phyloP scores from a whole-genome alignment of 805 yeast species.

The Ogataea paraovalis region DNA sequence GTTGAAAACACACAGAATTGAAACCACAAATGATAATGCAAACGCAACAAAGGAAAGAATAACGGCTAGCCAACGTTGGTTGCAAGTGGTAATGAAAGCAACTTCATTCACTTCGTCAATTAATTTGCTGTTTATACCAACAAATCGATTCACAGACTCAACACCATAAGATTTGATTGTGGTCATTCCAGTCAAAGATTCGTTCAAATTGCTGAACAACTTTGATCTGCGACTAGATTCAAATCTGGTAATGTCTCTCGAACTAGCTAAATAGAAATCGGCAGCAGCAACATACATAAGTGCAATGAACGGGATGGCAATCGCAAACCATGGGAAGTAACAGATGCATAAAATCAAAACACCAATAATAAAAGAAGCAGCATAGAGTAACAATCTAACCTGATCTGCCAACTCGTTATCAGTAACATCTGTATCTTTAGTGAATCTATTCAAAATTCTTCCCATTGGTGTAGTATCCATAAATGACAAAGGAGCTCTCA shows the following conservation, averaged over 20 bases:
- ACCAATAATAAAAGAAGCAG: slow-evolving; percentile 35
- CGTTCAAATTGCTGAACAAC: slow-evolving; percentile 47
- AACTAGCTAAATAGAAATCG: slow-evolving; percentile 45
- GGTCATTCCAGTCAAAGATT: slow-evolving; percentile 43
- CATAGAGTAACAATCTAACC: slow-evolving; percentile 53
- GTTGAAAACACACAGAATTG: slow-evolving; percentile 41
- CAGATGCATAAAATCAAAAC: slow-evolving; percentile 38
- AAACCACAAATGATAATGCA: slow-evolving; percentile 38
- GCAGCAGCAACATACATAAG: slow-evolving; percentile 35
- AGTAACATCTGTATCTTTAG: slow-evolving; percentile 79
- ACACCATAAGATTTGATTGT: slow-evolving; percentile 41
- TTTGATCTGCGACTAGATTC: slow-evolving; percentile 46
- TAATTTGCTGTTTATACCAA: slow-evolving; percentile 34
- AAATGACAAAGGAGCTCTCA: slow-evolving; percentile 77
- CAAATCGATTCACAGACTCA: slow-evolving; percentile 23
- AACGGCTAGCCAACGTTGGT: slow-evolving; percentile 48
- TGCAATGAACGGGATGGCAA: slow-evolving; percentile 50
- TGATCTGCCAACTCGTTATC: slow-evolving; percentile 78
- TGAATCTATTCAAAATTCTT: slow-evolving; percentile 75
- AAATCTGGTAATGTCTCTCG: slow-evolving; percentile 45
- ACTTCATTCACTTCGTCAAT: slow-evolving; percentile 45
- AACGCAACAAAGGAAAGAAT: slow-evolving; percentile 41
- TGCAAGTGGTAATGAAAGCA: slow-evolving; percentile 38
- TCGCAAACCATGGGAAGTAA: slow-evolving; percentile 51
- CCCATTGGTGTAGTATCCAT: slow-evolving; percentile 88